phyloP scores from a whole-genome alignment of 176 grass and related monocot species.

The maize (Zea mays) region DNA sequence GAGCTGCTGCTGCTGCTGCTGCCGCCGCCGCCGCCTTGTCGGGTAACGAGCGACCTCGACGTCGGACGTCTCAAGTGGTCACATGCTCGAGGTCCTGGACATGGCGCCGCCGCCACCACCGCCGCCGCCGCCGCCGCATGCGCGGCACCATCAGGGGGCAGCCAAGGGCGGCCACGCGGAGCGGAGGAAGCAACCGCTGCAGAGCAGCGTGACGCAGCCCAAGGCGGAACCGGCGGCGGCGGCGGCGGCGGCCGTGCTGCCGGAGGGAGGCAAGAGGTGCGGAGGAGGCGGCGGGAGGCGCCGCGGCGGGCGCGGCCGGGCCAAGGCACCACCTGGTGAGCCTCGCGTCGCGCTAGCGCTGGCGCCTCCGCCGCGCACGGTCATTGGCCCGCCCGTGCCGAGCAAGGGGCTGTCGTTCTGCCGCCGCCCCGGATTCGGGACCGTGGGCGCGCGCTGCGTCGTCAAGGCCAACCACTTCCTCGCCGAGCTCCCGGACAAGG shows the following conservation, averaged over 20 bases:
- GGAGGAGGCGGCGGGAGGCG: constrained; percentile 41
- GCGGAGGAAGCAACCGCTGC: constrained; percentile 78
- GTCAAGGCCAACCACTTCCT: constrained; percentile 98
- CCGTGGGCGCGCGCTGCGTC: constrained; percentile 69
- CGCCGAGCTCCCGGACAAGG: constrained; percentile 77
- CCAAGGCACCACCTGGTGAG: constrained; percentile 24
- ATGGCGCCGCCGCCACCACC: constrained; percentile 34
- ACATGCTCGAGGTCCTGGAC: constrained; percentile 69
- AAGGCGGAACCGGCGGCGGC: constrained; percentile 39
- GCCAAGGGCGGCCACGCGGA: constrained; percentile 17
- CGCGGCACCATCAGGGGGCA: constrained; percentile 22
- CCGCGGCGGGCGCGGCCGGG: constrained; percentile 34
- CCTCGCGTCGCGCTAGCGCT: constrained; percentile 5
- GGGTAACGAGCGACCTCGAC: constrained; percentile 32
- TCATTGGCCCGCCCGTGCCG: constrained; percentile 52
- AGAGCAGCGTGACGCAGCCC: constrained; percentile 78
- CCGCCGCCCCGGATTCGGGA: constrained; percentile 84
- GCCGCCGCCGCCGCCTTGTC: constrained; percentile 34
- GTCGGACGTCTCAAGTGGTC: neutral
- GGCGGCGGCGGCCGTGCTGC: neutral
- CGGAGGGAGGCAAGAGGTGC: constrained; percentile 50
- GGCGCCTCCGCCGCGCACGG: neutral
- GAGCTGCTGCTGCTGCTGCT: neutral
- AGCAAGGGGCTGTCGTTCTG: constrained; percentile 75
- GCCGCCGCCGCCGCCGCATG: constrained; percentile 14